A percentile compares a stretch with the other conserved stretches of the same genome.
Evolutionary conservation across 352 stramenopile genomes (phyloP).

Genomic region (Phytophthora sp.): DNA sequence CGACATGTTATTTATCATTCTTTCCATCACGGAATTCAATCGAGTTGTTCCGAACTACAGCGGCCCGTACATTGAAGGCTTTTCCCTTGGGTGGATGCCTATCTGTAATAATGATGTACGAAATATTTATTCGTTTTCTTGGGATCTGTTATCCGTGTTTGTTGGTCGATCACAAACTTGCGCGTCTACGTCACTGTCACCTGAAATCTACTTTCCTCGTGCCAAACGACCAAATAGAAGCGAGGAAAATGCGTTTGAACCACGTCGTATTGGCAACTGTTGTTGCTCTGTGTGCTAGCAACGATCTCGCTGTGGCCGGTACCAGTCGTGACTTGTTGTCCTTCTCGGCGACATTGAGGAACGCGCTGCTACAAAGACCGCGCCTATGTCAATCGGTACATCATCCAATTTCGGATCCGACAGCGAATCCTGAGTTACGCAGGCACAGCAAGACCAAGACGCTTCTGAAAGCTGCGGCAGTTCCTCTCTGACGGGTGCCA

Average conservation of each 20-base stretch:
- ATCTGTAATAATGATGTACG: constrained; percentile 10
- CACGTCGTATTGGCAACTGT: constrained; percentile 14
- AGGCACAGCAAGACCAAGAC: not conserved
- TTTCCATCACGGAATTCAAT: too few relatives aligned
- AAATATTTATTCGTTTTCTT: constrained; percentile 12
- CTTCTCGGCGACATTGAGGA: constrained; percentile 4
- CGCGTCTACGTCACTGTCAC: not conserved
- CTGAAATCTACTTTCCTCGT: constrained; percentile 3
- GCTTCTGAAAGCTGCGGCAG: constrained; percentile 7
- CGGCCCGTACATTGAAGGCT: too few relatives aligned
- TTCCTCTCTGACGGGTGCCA: constrained; percentile 1
- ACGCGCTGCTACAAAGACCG: not conserved
- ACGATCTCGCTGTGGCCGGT: not conserved
- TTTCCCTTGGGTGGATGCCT: not conserved
- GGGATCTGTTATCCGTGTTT: not conserved
- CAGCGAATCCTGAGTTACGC: not conserved
- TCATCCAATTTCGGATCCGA: constrained; percentile 1
- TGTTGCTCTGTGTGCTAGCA: constrained; percentile 18
- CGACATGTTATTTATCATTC: too few relatives aligned
- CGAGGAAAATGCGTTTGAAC: constrained; percentile 19
- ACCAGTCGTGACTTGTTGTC: not conserved
- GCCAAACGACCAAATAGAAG: not conserved
- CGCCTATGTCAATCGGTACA: not conserved
- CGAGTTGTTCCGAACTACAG: too few relatives aligned
- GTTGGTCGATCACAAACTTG: not conserved